Conservation (phyloP, 1,284 basidiomycete genomes). For the Tremellales sp. region DNA sequence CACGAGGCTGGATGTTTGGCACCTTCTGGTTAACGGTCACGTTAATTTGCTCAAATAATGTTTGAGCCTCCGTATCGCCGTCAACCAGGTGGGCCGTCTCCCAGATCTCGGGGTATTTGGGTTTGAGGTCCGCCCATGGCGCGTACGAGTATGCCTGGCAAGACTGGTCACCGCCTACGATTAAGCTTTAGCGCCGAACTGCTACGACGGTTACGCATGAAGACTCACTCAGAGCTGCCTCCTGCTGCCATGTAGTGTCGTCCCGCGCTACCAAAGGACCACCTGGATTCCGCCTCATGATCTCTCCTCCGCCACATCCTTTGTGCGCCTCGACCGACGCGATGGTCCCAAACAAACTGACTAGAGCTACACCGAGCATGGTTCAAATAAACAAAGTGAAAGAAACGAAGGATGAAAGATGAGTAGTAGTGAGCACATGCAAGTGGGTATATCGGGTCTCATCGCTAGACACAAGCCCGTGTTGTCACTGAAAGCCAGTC, state of each 20-base stretch:
- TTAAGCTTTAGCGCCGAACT: background rate
- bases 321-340: conserved; percentile 12
- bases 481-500: too few species aligned
- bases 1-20: conserved; percentile 40
- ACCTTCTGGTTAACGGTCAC: conserved; percentile 37
- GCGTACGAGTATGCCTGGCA: conserved; percentile 41
- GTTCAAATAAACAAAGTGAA: background rate
- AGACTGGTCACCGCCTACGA: conserved; percentile 15
- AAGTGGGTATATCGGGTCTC: too few species aligned
- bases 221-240: background rate
- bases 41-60: conserved; percentile 39
- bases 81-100: conserved; percentile 42
- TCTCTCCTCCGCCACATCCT: conserved; percentile 39
- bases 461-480: background rate
- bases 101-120: conserved; percentile 47
- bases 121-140: conserved; percentile 20
- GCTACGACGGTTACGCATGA: background rate
- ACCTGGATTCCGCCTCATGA: conserved; percentile 31
- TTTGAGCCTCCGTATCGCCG: conserved; percentile 44
- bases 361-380: background rate
- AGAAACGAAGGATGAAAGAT: background rate
- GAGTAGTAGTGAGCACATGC: too few species aligned
- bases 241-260: background rate
- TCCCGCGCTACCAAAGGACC: conserved; percentile 10
- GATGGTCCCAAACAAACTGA: background rate